Conservation (phyloP, 2,329 filamentous ascomycete species). For the Davidsoniella virescens region DNA sequence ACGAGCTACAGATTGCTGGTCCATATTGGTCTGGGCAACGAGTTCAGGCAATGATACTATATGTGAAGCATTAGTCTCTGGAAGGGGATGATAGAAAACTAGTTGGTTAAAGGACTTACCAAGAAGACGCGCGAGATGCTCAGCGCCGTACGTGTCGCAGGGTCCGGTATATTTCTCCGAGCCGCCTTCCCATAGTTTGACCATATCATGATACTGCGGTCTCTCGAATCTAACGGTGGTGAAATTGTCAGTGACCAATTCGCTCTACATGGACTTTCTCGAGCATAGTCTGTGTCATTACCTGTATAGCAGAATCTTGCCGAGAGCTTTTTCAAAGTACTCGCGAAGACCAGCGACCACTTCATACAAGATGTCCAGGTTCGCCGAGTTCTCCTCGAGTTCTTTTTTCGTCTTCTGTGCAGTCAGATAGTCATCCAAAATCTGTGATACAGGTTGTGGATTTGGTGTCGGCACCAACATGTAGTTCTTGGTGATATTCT, state of each 20-base stretch:
- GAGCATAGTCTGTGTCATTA: conserved; percentile 20
- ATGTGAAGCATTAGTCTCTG: neutral
- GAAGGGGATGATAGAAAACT: neutral
- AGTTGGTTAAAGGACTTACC: conserved; percentile 37
- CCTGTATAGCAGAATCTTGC: conserved; percentile 75
- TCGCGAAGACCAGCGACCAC: conserved; percentile 72
- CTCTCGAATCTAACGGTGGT: conserved; percentile 56
- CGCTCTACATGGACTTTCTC: conserved; percentile 15
- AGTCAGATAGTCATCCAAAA: conserved; percentile 66
- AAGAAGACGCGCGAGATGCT: conserved; percentile 78
- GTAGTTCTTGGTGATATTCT: conserved; percentile 91
- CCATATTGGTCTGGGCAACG: conserved; percentile 96
- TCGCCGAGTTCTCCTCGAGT: conserved; percentile 48
- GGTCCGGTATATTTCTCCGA: conserved; percentile 52
- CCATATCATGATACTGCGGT: conserved; percentile 65
- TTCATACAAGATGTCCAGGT: conserved; percentile 78
- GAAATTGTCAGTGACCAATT: neutral
- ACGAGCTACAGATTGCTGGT: conserved; percentile 72
- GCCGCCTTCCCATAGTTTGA: conserved; percentile 49
- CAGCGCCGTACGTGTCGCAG: conserved; percentile 76
- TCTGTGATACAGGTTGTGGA: conserved; percentile 53
- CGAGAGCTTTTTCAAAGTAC: conserved; percentile 85
- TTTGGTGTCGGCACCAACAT: conserved; percentile 78
- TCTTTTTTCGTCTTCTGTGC: conserved; percentile 43
- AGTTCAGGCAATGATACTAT: conserved; percentile 81